Base-by-base conservation (phyloP, 2,329 filamentous ascomycete species). In the Xylaria arbuscula region DNA sequence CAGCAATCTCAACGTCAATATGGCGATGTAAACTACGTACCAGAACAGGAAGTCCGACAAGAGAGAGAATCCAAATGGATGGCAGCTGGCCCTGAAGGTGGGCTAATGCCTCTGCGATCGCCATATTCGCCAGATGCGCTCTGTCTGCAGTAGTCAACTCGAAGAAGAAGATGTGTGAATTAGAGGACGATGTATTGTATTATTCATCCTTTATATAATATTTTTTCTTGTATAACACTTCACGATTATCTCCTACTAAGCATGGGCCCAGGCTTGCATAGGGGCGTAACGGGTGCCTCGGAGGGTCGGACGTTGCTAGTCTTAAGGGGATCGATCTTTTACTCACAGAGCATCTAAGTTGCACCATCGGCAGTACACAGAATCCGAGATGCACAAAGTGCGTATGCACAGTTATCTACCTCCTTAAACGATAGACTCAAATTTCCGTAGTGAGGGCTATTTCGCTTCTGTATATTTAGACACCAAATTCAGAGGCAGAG, bases 231-330 rank as follows among this genome's bases (percentile, higher is more conserved):
- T 28, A 28, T 5, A 28, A 28, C 28, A 28, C 28, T n/a, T 19
- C 13, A 59, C 17, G 42, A 6, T 15, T n/a, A 1, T 42, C 34
- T 54, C 15, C 17, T 55, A 55, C 11, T 32, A 22, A 17, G 17
- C 34, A 36, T 6, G 6, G 2, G 28, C 13, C 24, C 17, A 55
- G 3, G 22, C 19, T 11, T 15, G 32, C 4, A 3, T 34, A 38
- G 17, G 38, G 24, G 7, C 22, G 2, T 57, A 32, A 32, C 2
- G n/a, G 36, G 54, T 17, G 28, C 9, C 36, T 57, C 55, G 55
- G 55, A 57, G 38, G 55, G 22, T 57, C 55, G 55, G 55, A 45
- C 7, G 55, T 45, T 57, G 38, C 55, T 45, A 11, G 54, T 17
- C 19, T 57, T 24, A n/a, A 15, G 40, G 32, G 15, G 15, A 17